These are phyloP conservation scores for Dendrobium chrysotoxum DNA, from an alignment of 106 monocot species.

Conservation along the genomic window DNA sequence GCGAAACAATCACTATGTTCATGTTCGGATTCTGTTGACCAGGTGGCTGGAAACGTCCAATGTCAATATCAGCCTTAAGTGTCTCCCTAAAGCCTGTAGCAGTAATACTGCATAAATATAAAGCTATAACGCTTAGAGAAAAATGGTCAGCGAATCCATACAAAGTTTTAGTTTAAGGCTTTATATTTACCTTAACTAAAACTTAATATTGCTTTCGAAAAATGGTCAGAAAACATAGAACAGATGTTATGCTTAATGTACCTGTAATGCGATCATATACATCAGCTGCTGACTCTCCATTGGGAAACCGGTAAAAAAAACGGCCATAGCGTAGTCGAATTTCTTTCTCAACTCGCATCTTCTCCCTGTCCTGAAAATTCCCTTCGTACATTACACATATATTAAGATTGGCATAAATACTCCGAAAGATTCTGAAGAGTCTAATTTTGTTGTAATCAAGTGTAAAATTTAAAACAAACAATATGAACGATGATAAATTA, in stretches of 20 bases:
- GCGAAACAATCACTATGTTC: constrained; percentile 90
- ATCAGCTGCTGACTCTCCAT: constrained; percentile 99
- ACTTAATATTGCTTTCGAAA: neutral
- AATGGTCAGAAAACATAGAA: neutral
- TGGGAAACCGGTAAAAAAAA: constrained; percentile 89
- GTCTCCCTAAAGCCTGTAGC: constrained; percentile 95
- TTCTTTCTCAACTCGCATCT: constrained; percentile 79
- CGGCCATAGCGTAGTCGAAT: constrained; percentile 80
- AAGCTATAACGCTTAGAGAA: constrained; percentile 33
- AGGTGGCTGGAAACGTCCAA: constrained; percentile 91
- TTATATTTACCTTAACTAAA: no score
- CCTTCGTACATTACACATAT: constrained; percentile 25
- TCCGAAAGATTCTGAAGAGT: neutral
- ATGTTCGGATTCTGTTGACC: constrained; percentile 67
- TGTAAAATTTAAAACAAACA: neutral
- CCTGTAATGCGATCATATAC: constrained; percentile 97
- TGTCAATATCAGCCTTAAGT: constrained; percentile 90
- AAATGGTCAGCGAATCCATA: neutral
- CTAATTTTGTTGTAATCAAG: neutral
- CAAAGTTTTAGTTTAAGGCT: no score
- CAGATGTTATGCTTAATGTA: neutral
- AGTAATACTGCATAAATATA: constrained; percentile 66
- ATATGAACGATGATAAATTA: neutral
- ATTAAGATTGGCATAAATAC: neutral
- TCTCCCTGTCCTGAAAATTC: constrained; percentile 94